These are phyloP conservation scores for Onygenales sp. DNA, from an alignment of 2,329 filamentous ascomycete species.

Conservation along the genomic window DNA sequence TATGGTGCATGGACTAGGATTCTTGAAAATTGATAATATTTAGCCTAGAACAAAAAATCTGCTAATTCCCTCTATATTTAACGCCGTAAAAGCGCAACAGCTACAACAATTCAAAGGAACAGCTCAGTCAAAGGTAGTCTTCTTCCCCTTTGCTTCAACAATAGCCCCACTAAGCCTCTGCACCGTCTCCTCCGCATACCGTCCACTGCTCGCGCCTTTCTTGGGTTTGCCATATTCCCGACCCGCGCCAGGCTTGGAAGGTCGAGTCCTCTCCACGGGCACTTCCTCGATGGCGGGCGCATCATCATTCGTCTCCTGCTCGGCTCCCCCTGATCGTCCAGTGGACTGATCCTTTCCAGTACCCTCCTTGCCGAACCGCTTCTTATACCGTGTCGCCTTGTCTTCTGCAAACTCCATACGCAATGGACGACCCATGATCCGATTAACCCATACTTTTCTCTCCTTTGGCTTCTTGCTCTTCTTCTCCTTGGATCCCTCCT, in stretches of 20 bases:
- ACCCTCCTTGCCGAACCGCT: constrained; percentile 74
- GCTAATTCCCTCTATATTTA: too few relatives aligned
- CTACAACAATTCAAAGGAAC: background rate
- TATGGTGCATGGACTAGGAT: too few relatives aligned
- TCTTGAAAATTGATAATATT: too few relatives aligned
- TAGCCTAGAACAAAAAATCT: too few relatives aligned
- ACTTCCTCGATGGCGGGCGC: constrained; percentile 9
- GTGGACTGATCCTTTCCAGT: constrained; percentile 27
- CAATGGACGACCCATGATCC: constrained; percentile 66
- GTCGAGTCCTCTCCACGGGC: constrained; percentile 6
- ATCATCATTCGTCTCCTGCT: constrained; percentile 9
- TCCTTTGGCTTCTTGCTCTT: constrained; percentile 51
- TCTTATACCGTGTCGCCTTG: constrained; percentile 79
- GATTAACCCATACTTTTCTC: constrained; percentile 71
- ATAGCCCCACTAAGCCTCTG: constrained; percentile 67
- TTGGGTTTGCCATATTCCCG: constrained; percentile 16
- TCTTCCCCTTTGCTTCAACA: constrained; percentile 68
- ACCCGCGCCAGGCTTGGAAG: constrained; percentile 16
- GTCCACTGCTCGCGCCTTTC: constrained; percentile 16
- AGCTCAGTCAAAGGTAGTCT: constrained; percentile 64
- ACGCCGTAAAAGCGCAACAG: background rate
- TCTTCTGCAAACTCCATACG: constrained; percentile 94
- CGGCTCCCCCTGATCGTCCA: constrained; percentile 19
- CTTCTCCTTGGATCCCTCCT: constrained; percentile 29
- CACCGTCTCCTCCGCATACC: constrained; percentile 42